Evolutionary conservation across 1,284 basidiomycete genomes (phyloP).

Genomic region (Irpex rosettiformis): DNA sequence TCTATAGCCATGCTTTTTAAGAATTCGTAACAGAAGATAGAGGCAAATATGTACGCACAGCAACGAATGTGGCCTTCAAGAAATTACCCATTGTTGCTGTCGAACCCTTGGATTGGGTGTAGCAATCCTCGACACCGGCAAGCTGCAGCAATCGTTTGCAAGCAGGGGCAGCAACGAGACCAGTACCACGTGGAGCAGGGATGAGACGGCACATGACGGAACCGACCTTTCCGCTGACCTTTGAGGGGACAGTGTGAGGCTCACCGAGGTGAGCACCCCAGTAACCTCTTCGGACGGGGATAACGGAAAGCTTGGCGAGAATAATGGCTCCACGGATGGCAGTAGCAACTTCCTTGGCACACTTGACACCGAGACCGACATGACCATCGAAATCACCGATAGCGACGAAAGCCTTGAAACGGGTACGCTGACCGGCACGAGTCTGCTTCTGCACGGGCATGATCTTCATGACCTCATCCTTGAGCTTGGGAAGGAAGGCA

Average conservation of each 20-base stretch:
- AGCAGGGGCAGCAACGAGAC: constrained; percentile 98
- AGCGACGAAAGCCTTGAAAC: constrained; percentile 99
- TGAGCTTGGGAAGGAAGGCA: constrained; percentile 95
- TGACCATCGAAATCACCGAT: constrained; percentile 99
- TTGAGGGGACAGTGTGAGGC: constrained; percentile 98
- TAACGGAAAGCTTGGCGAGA: constrained; percentile 92
- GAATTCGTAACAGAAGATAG: neutral
- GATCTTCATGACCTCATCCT: constrained; percentile 99
- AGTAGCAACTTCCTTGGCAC: constrained; percentile 99
- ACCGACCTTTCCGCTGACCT: constrained; percentile 98
- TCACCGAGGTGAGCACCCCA: constrained; percentile 99
- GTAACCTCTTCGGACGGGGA: constrained; percentile 97
- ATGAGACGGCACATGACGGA: constrained; percentile 99
- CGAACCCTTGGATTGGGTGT: constrained; percentile 96
- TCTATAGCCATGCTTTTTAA: constrained; percentile 41
- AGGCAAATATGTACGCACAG: constrained; percentile 50
- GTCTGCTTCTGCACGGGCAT: constrained; percentile 99
- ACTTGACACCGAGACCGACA: constrained; percentile 99
- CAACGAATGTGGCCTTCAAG: constrained; percentile 98
- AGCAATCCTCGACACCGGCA: constrained; percentile 94
- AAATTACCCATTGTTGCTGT: constrained; percentile 99
- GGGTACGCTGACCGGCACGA: constrained; percentile 98
- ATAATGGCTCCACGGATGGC: constrained; percentile 99
- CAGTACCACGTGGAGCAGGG: constrained; percentile 97
- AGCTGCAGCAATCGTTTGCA: constrained; percentile 97